phyloP scores from a whole-genome alignment of 305 asterid species.

The Nicotiana rustica region DNA sequence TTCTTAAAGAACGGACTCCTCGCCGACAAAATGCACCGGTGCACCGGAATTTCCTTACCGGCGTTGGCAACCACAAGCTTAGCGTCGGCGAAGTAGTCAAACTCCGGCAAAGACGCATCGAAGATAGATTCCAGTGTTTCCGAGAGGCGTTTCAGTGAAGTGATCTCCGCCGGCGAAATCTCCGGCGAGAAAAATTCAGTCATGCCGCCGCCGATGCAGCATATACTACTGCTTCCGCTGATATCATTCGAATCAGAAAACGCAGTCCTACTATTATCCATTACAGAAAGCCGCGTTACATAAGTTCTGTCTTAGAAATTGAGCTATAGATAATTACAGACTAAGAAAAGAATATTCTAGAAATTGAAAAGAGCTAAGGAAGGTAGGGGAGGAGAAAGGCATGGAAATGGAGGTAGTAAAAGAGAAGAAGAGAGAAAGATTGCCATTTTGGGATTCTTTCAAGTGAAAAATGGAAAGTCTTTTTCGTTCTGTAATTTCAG shows the following conservation, averaged over 20 bases:
- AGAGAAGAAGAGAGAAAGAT: not conserved
- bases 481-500: not conserved
- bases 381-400: not conserved
- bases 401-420: not conserved
- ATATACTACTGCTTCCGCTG: slow-evolving; percentile 67
- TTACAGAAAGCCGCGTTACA: slow-evolving; percentile 23
- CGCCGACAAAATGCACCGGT: slow-evolving; percentile 80
- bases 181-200: slow-evolving; percentile 47
- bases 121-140: slow-evolving; percentile 71
- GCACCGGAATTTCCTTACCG: slow-evolving; percentile 78
- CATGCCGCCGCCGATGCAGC: slow-evolving; percentile 55
- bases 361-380: slow-evolving; percentile 9
- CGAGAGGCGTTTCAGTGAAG: slow-evolving; percentile 68
- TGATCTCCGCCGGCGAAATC: slow-evolving; percentile 45
- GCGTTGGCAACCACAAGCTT: slow-evolving; percentile 51
- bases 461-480: not conserved
- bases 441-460: not conserved
- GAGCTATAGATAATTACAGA: not conserved
- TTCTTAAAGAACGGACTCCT: slow-evolving; percentile 74
- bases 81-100: slow-evolving; percentile 83
- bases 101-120: slow-evolving; percentile 61
- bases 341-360: not conserved
- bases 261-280: slow-evolving; percentile 51
- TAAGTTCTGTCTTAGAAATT: not conserved
- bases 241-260: slow-evolving; percentile 73